Base-by-base conservation (phyloP, 2,329 filamentous ascomycete species). In the Fusarium cicatricum region DNA sequence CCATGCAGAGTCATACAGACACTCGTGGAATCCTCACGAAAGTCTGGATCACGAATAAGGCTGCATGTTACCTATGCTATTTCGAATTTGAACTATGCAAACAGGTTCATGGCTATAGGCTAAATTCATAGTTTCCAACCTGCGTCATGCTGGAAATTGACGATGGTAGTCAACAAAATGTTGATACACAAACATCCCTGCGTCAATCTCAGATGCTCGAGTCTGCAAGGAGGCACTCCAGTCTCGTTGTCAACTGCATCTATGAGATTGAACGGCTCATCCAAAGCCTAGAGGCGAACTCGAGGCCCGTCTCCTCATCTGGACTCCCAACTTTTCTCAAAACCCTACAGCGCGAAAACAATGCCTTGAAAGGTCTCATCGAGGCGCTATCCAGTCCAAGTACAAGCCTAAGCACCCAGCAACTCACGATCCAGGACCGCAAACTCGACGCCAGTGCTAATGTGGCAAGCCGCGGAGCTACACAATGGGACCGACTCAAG, bases 401-500 rank as follows among this genome's bases (percentile, higher is more conserved):
- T 31, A 37, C 31, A 15, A 14, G 15, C 4, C 31, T 60, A 39
- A 44, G 63, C 26, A 23, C 47, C 34, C 46, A 40, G 4, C 28
- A 49, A 7, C 50, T 60, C 11, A 60, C 16, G 2, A 14, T 46
- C 12, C 59, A 36, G 23, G 55, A 43, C n/a, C 59, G 56, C 15
- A 62, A 63, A 15, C 52, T 74, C 7, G 67, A 73, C 11, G 58
- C 65, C 6, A 61, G 64, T 31, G 57, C 52, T 14, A 71, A 62
- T 14, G 49, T 67, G 12, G 34, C 60, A 11, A 60, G 52, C 23
- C 70, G 71, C 14, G 52, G 44, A 9, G 49, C 53, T 5, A 44
- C 58, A 5, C 71, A 72, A 15, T 76, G 74, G 74, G 58, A 64
- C 29, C 61, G 70, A 6, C 65, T 76, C 36, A 75, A 74, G 47